A percentile compares a stretch with the other conserved stretches of the same genome.
Conservation (phyloP, 768 basidiomycete genomes). For the Amanita rimosa region DNA sequence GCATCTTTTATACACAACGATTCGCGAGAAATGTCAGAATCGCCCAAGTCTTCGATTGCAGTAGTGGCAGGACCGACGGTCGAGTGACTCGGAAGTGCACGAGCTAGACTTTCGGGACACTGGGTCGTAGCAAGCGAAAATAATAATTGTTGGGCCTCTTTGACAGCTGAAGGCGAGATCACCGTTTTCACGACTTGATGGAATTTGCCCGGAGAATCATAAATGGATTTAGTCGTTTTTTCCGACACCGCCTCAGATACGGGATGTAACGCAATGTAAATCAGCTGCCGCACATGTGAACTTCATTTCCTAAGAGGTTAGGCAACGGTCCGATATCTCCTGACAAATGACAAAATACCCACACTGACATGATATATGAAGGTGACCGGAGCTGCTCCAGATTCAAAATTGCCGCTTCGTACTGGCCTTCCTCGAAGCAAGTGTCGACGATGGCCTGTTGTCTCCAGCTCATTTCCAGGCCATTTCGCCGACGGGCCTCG, state of each 20-base stretch:
- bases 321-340: background rate
- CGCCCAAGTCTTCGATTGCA: conserved; percentile 25
- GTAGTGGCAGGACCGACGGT: conserved; percentile 10
- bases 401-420: conserved; percentile 51
- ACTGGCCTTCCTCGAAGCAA: conserved; percentile 70
- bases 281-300: conserved; percentile 52
- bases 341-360: conserved; percentile 18
- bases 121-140: conserved; percentile 48
- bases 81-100: conserved; percentile 42
- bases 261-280: conserved; percentile 63
- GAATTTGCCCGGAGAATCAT: conserved; percentile 40
- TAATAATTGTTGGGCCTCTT: conserved; percentile 41
- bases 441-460: conserved; percentile 40
- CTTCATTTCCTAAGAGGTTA: conserved; percentile 20
- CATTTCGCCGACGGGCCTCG: background rate
- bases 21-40: conserved; percentile 47
- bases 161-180: conserved; percentile 32
- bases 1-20: conserved; percentile 40
- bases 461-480: conserved; percentile 2
- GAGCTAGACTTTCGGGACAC: conserved; percentile 37
- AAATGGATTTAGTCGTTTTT: conserved; percentile 15
- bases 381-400: conserved; percentile 52
- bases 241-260: conserved; percentile 15
- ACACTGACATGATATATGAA: conserved; percentile 49
- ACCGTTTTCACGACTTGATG: conserved; percentile 24